Percentiles rank a stretch among this genome's conserved stretches.
phyloP scores from a whole-genome alignment of 345 rosid genomes.

The Nasturtium officinale region DNA sequence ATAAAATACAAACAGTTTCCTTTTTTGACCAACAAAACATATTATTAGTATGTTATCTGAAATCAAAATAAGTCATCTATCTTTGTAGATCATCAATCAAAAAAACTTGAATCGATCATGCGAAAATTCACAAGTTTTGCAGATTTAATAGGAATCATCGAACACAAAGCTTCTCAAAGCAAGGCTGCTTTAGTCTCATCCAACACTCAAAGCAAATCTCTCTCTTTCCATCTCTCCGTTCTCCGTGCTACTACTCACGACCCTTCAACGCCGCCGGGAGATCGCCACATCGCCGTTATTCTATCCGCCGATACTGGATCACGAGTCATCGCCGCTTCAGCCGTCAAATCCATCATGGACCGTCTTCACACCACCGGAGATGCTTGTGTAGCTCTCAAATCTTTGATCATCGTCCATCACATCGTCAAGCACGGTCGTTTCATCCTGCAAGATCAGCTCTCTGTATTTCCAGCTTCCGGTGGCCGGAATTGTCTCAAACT shows the following conservation, averaged over 20 bases:
- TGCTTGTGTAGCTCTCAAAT: constrained; percentile 78
- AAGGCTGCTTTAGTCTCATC: constrained; percentile 66
- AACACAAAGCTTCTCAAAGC: constrained; percentile 83
- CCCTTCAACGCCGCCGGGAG: constrained; percentile 57
- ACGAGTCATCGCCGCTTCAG: constrained; percentile 71
- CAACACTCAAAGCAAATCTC: constrained; percentile 48
- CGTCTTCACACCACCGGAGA: constrained; percentile 80
- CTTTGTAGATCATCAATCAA: constrained; percentile 10
- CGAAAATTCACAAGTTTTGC: constrained; percentile 54
- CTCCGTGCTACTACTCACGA: constrained; percentile 86
- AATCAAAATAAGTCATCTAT: neutral
- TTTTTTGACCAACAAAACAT: constrained; percentile 31
- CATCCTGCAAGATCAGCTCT: constrained; percentile 88
- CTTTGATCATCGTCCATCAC: constrained; percentile 67
- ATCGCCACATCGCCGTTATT: constrained; percentile 53
- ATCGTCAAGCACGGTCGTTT: constrained; percentile 70
- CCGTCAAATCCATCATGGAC: constrained; percentile 74
- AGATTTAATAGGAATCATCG: constrained; percentile 62
- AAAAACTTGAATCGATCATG: constrained; percentile 43
- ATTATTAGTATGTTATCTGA: neutral
- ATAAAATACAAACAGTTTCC: constrained; percentile 27
- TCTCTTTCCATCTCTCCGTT: constrained; percentile 58
- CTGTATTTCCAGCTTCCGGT: constrained; percentile 71
- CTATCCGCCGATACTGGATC: constrained; percentile 76
- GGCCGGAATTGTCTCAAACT: constrained; percentile 86